Evolutionary conservation across 2,329 filamentous ascomycete genomes (phyloP).

Genomic region (Colletotrichum sublineola): DNA sequence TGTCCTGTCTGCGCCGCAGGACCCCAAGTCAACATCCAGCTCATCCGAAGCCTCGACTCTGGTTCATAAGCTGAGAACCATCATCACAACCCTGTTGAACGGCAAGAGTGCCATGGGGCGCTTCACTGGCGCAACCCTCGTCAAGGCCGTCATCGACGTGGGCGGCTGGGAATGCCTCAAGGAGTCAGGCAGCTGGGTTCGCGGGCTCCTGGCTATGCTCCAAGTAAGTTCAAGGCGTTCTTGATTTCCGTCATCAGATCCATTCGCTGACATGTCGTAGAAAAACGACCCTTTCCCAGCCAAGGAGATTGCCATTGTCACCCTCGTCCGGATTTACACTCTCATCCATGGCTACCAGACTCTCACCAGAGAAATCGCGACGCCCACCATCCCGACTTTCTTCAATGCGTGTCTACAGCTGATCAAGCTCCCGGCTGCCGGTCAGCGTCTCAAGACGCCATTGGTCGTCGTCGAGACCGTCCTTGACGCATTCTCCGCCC

Average conservation of each 20-base stretch:
- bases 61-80: conserved; percentile 85
- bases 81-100: conserved; percentile 81
- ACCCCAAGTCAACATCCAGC: conserved; percentile 71
- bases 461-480: conserved; percentile 73
- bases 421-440: conserved; percentile 60
- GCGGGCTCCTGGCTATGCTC: conserved; percentile 79
- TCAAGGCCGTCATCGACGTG: conserved; percentile 85
- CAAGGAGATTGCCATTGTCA: conserved; percentile 82
- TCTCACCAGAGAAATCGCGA: conserved; percentile 87
- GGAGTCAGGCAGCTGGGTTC: conserved; percentile 80
- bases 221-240: conserved; percentile 65
- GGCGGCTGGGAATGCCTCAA: conserved; percentile 87
- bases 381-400: conserved; percentile 82
- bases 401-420: conserved; percentile 80
- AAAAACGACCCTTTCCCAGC: conserved; percentile 82
- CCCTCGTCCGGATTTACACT: conserved; percentile 85
- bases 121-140: conserved; percentile 81
- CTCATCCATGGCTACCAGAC: conserved; percentile 87
- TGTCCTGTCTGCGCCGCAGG: conserved; percentile 73
- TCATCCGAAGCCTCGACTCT: conserved; percentile 75
- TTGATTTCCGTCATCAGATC: neutral
- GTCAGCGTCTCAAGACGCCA: conserved; percentile 56
- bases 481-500: conserved; percentile 76
- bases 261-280: conserved; percentile 56
- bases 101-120: conserved; percentile 81